These are phyloP conservation scores for Mesembryanthemum crystallinum DNA, from an alignment of 148 eudicot species.

Conservation along the genomic window DNA sequence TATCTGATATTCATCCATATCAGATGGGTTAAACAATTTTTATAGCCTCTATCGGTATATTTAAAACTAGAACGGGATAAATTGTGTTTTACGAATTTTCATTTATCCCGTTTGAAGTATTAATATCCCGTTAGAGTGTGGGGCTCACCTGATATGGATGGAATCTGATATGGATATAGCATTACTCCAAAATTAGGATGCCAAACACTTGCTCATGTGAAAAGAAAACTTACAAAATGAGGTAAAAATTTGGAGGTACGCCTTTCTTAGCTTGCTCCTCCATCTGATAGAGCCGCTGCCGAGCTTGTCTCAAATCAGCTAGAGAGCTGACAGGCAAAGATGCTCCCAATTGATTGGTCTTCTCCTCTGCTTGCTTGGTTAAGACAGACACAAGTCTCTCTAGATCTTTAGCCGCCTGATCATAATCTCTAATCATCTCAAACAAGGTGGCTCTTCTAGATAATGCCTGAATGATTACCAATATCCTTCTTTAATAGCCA, in stretches of 20 bases:
- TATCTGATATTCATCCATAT: too few species aligned
- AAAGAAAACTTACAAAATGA: conserved; percentile 70
- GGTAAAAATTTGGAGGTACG: conserved; percentile 70
- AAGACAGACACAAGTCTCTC: conserved; percentile 55
- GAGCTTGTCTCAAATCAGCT: conserved; percentile 69
- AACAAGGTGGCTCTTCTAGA: conserved; percentile 81
- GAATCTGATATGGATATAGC: too few species aligned
- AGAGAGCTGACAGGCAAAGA: conserved; percentile 31
- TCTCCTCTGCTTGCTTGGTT: conserved; percentile 56
- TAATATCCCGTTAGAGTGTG: too few species aligned
- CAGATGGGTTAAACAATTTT: too few species aligned
- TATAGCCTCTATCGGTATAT: too few species aligned
- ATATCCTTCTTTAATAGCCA: background rate
- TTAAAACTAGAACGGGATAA: too few species aligned
- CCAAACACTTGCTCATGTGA: background rate
- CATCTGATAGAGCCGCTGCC: conserved; percentile 48
- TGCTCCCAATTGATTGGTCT: conserved; percentile 37
- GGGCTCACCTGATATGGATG: too few species aligned
- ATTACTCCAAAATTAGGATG: background rate
- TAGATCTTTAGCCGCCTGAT: conserved; percentile 77
- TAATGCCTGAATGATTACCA: conserved; percentile 53
- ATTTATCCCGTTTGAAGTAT: too few species aligned
- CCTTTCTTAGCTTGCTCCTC: conserved; percentile 72
- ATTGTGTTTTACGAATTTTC: too few species aligned
- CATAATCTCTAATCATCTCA: conserved; percentile 94